A percentile compares a stretch with the other conserved stretches of the same genome.
Conservation (phyloP, 2,329 filamentous ascomycete species). For the Rhynchosporium secalis region DNA sequence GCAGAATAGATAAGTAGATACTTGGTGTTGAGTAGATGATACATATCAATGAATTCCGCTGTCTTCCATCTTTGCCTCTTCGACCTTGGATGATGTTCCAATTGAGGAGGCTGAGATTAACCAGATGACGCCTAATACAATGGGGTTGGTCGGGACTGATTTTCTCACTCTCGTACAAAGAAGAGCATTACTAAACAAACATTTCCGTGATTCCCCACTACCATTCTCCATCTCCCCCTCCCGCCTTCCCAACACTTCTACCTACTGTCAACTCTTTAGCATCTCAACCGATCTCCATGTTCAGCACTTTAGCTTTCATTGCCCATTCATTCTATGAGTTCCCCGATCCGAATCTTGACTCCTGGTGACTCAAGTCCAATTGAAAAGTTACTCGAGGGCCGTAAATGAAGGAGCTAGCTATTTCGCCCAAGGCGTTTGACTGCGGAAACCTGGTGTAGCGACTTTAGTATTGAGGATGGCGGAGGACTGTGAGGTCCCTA, state of each 20-base stretch:
- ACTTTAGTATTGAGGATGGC: slow-evolving; percentile 6
- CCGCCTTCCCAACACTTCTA: neutral
- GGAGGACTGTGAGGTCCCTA: neutral
- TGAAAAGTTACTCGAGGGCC: no score
- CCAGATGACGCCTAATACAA: neutral
- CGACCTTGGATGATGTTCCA: neutral
- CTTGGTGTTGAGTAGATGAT: slow-evolving; percentile 22
- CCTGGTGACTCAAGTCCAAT: no score
- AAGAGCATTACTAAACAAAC: no score
- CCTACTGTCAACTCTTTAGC: no score
- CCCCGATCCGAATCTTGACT: no score
- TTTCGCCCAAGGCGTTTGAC: neutral
- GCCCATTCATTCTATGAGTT: no score
- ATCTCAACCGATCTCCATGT: no score
- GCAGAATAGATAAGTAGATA: slow-evolving; percentile 13
- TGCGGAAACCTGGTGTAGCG: slow-evolving; percentile 5
- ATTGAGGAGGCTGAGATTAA: neutral
- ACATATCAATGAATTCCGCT: slow-evolving; percentile 22
- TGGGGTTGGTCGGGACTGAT: no score
- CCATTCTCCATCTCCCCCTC: neutral
- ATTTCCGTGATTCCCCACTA: neutral
- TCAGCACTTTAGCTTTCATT: no score
- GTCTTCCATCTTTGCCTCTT: neutral
- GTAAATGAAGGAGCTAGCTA: slow-evolving; percentile 11
- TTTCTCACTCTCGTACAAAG: no score